Conservation (phyloP, 352 stramenopile genomes). For the Globisporangium yorkense region DNA sequence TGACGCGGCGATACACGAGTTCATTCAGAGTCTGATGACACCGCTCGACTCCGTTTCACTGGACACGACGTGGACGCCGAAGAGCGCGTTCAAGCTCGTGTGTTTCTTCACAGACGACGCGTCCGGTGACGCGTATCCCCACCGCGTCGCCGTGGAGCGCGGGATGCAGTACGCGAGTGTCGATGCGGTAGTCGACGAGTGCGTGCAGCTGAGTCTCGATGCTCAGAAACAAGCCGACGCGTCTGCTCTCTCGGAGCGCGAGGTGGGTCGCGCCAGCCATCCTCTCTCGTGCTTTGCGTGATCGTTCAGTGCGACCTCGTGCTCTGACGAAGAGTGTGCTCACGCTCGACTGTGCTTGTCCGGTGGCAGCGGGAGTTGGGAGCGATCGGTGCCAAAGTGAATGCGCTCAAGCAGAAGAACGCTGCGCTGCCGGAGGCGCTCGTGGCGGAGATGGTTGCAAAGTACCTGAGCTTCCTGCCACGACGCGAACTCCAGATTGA, state of each 20-base stretch:
- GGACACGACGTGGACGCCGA: conserved; percentile 11
- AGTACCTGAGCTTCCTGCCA: conserved; percentile 21
- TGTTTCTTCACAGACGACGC: conserved; percentile 29
- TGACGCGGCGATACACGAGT: neutral
- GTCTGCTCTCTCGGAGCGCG: conserved; percentile 25
- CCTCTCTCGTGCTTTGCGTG: neutral
- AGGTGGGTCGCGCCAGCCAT: conserved; percentile 25
- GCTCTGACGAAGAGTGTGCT: neutral
- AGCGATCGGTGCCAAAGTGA: conserved; percentile 39
- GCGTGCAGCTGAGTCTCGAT: conserved; percentile 45
- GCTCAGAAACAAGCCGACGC: conserved; percentile 33
- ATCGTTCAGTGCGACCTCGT: neutral
- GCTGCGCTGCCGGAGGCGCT: conserved; percentile 32
- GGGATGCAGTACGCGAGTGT: conserved; percentile 25
- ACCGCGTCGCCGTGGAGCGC: conserved; percentile 29
- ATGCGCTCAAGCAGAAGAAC: conserved; percentile 39
- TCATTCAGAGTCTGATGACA: conserved; percentile 1
- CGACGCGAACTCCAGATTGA: neutral
- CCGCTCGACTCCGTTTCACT: conserved; percentile 5
- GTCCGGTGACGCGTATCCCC: conserved; percentile 13
- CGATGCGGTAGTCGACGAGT: conserved; percentile 47
- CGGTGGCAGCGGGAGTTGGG: conserved; percentile 39
- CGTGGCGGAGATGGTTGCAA: conserved; percentile 40
- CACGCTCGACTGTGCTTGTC: neutral
- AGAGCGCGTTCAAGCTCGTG: conserved; percentile 13